A percentile compares a stretch with the other conserved stretches of the same genome.
phyloP scores from a whole-genome alignment of 1,284 basidiomycete species.

The Ustilago shanxiensis region DNA sequence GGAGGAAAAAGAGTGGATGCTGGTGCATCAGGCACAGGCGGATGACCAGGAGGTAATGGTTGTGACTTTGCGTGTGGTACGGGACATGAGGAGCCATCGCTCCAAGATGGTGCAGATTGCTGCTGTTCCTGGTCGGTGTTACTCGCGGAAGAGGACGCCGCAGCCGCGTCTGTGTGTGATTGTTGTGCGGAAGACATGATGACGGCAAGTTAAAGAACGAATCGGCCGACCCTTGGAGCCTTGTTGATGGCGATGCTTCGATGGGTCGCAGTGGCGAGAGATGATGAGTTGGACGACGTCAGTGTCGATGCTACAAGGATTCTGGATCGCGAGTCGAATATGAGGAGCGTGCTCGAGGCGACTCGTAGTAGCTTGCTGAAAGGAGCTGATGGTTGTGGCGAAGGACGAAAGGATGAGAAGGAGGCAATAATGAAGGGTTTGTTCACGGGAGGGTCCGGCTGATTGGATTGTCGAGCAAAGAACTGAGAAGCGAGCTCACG shows the following conservation, averaged over 20 bases:
- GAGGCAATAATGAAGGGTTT: background rate
- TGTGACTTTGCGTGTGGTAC: constrained; percentile 66
- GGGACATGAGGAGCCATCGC: constrained; percentile 56
- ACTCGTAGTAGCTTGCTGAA: constrained; percentile 5
- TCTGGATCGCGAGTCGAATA: background rate
- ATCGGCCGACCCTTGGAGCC: constrained; percentile 3
- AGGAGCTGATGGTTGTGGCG: constrained; percentile 1
- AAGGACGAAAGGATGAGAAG: background rate
- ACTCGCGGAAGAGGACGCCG: constrained; percentile 1
- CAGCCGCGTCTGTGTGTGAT: constrained; percentile 3
- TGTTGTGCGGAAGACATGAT: constrained; percentile 28
- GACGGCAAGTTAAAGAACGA: background rate
- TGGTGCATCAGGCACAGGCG: constrained; percentile 52
- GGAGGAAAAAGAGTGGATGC: constrained; percentile 63
- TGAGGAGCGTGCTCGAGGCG: background rate
- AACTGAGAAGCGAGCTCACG: constrained; percentile 21
- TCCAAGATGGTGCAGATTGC: constrained; percentile 37
- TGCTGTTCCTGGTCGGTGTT: constrained; percentile 2
- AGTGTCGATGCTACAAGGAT: background rate
- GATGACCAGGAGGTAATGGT: constrained; percentile 69
- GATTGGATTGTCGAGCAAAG: constrained; percentile 1
- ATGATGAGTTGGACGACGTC: background rate
- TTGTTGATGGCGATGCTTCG: background rate
- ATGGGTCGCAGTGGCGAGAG: constrained; percentile 1
- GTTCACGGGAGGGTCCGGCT: constrained; percentile 1